A percentile compares a stretch with the other conserved stretches of the same genome.
phyloP scores from a whole-genome alignment of 202 grass and related monocot species.

The Setaria viridis region DNA sequence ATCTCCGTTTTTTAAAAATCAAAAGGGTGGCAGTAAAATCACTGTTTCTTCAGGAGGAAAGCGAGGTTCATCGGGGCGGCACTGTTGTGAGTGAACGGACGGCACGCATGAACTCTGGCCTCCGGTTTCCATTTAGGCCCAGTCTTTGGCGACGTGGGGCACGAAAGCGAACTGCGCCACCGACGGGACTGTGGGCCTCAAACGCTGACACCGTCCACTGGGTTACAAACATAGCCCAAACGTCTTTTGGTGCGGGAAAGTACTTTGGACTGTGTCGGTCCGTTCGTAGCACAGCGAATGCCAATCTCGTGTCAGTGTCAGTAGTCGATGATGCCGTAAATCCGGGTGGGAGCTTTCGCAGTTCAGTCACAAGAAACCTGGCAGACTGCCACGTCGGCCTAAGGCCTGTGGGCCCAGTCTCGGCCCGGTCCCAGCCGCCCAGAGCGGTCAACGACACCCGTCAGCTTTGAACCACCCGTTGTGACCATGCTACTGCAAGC shows the following conservation, averaged over 20 bases:
- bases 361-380: not conserved
- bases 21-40: not conserved
- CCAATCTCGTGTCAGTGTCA: not conserved
- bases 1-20: not conserved
- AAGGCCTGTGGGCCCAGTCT: no score
- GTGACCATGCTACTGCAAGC: not conserved
- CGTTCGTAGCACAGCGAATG: not conserved
- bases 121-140: slow-evolving; percentile 1
- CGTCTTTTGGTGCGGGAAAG: slow-evolving; percentile 34
- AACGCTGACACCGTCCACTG: not conserved
- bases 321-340: not conserved
- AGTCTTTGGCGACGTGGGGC: not conserved
- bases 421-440: not conserved
- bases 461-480: not conserved
- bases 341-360: not conserved
- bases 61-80: not conserved
- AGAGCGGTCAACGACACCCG: not conserved
- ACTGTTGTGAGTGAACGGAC: not conserved
- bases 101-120: not conserved
- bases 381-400: no score
- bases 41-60: not conserved
- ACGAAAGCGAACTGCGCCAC: slow-evolving; percentile 17
- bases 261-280: not conserved
- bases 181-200: slow-evolving; percentile 20
- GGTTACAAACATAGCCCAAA: slow-evolving; percentile 1